Base-by-base conservation (phyloP, 495 filamentous ascomycete genomes). In the Pseudomonodictys pantanalensis region DNA sequence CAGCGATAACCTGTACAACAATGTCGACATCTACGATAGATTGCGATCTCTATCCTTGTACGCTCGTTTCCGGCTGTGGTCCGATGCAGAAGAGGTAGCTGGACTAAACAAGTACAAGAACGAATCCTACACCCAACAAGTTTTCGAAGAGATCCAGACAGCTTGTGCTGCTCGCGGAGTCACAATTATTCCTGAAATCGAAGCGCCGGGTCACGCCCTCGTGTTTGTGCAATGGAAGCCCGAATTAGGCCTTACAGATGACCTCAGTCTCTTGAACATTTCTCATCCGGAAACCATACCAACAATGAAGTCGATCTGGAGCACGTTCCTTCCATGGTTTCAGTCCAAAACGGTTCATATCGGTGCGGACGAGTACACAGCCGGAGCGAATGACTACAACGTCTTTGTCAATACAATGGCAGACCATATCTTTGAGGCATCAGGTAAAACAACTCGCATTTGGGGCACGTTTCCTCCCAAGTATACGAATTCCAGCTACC, bases 401-500 rank as follows among this genome's bases (percentile, higher is more conserved):
- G 41, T 25, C 9, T 81, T 76, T 49, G 79, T 82, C 12, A 79
- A 79, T 43, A 70, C 72, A 9, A 75, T 82, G 69, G 56, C 74
- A 11, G 59, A 64, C 24, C 79, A 75, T 55, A 77, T 82, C 50
- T 46, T 50, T 7, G 30, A 64, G 4, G 71, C 68, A n/a, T 72
- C 71, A 7, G 67, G 58, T 38, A 80, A 80, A 57, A 58, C 62
- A 0, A 74, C 76, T 41, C 76, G 78, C 3, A 80, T 82, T 41
- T 82, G 79, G 79, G 79, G 78, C 23, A 81, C 78, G 0, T 81
- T 79, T 52, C 74, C 75, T 0, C 79, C 78, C 10, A 67, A 67
- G 2, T 66, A 67, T 6, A 65, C 73, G 28, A 10, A 33, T 7
- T 15, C 48, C 4, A 29, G 48, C 3, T 75, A 72, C 20, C 78